A percentile compares a stretch with the other conserved stretches of the same genome.
These are phyloP conservation scores for Fusarium nelsonii DNA, from an alignment of 2,329 filamentous ascomycete species.

Conservation along the genomic window DNA sequence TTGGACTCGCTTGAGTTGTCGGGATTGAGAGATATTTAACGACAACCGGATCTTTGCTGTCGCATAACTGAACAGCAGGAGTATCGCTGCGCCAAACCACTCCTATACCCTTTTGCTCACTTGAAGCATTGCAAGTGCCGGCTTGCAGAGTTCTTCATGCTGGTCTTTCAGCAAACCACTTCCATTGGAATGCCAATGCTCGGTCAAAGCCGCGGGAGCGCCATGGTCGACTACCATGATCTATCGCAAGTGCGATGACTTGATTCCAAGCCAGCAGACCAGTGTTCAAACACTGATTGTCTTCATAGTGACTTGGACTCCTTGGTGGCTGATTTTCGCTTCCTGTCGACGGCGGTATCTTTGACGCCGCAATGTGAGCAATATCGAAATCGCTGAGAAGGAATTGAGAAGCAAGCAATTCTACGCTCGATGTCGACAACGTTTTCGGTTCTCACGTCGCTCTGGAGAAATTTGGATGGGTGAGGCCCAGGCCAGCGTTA, in stretches of 20 bases:
- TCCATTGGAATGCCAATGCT: background rate
- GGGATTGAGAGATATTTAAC: background rate
- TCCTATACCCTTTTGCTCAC: background rate
- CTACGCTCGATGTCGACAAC: background rate
- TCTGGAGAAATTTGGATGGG: background rate
- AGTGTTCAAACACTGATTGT: background rate
- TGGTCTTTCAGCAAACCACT: background rate
- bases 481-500: background rate
- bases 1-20: background rate
- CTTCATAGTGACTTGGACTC: background rate
- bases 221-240: background rate
- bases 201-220: background rate
- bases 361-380: background rate
- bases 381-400: background rate
- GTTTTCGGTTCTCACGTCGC: background rate
- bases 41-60: background rate
- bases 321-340: background rate
- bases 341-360: background rate
- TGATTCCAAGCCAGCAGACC: background rate
- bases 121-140: background rate
- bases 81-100: background rate
- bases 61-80: background rate
- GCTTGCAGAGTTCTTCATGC: background rate
- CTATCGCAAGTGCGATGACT: constrained; percentile 1
- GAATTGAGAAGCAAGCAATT: background rate